phyloP scores from a whole-genome alignment of 768 basidiomycete species.

The Termitomyces sp. region DNA sequence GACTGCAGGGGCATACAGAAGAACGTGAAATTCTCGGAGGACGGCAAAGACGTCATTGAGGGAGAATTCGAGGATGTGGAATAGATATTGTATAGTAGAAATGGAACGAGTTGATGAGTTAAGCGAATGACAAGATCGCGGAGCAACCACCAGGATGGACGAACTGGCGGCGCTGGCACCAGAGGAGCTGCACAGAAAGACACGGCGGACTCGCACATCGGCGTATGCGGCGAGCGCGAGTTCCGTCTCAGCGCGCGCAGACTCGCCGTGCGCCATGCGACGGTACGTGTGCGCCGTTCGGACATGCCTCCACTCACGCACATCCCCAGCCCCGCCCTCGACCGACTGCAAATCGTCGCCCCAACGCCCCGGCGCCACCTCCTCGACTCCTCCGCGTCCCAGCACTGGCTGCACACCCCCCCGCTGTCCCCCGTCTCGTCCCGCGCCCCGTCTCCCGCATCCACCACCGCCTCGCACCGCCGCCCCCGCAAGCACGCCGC shows the following conservation, averaged over 20 bases:
- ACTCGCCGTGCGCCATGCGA: constrained; percentile 5
- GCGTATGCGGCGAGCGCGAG: constrained; percentile 17
- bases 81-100: neutral
- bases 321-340: neutral
- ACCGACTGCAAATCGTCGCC: constrained; percentile 39
- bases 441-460: constrained; percentile 40
- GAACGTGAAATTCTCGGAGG: constrained; percentile 73
- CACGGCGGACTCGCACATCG: constrained; percentile 21
- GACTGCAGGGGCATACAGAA: constrained; percentile 32
- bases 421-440: constrained; percentile 43
- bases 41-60: constrained; percentile 67
- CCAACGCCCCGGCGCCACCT: constrained; percentile 65
- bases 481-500: constrained; percentile 10
- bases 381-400: constrained; percentile 52
- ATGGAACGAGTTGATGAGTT: neutral
- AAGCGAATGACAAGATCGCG: neutral
- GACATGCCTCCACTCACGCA: no score
- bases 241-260: constrained; percentile 14
- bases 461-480: constrained; percentile 11
- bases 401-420: constrained; percentile 52
- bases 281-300: no score
- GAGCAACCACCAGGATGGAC: constrained; percentile 22
- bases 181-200: constrained; percentile 22
- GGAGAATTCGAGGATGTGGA: constrained; percentile 44
- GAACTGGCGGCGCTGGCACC: constrained; percentile 35